Evolutionary conservation across 495 filamentous ascomycete genomes (phyloP).

Genomic region (Lophiotrema nucula): DNA sequence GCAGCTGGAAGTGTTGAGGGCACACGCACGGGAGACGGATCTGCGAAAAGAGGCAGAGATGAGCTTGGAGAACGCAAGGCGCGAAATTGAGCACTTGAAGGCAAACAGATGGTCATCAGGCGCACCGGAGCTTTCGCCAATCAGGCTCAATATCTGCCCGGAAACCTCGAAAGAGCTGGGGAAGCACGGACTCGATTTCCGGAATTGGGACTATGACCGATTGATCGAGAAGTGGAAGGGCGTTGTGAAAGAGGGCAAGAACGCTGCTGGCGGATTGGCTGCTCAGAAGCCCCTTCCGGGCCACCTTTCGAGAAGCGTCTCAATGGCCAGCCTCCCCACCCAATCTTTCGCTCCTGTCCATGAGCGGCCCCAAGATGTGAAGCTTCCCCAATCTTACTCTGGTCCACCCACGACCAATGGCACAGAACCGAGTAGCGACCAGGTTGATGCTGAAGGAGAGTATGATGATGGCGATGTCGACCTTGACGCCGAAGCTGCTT

Average conservation of each 20-base stretch:
- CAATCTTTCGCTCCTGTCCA: constrained; percentile 7
- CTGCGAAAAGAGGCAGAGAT: constrained; percentile 62
- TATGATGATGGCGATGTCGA: constrained; percentile 30
- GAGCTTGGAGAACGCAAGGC: constrained; percentile 59
- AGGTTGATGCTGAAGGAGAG: constrained; percentile 34
- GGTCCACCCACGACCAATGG: constrained; percentile 19
- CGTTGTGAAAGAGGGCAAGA: constrained; percentile 44
- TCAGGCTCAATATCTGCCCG: constrained; percentile 58
- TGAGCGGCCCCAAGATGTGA: not conserved
- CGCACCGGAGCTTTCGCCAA: constrained; percentile 53
- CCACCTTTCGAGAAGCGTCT: constrained; percentile 6
- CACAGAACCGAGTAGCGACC: constrained; percentile 25
- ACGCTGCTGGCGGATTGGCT: constrained; percentile 25
- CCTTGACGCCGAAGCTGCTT: constrained; percentile 27
- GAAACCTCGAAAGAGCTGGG: constrained; percentile 37
- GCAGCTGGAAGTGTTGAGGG: constrained; percentile 74
- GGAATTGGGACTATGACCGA: constrained; percentile 57
- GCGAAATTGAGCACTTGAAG: constrained; percentile 72
- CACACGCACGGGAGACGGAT: constrained; percentile 66
- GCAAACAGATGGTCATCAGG: constrained; percentile 60
- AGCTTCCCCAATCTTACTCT: constrained; percentile 12
- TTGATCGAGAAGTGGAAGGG: constrained; percentile 59
- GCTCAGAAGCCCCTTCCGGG: constrained; percentile 34
- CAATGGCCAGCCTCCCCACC: constrained; percentile 20
- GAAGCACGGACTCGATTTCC: constrained; percentile 29